phyloP scores from a whole-genome alignment of 306 rosid species.

The Cicer bijugum region DNA sequence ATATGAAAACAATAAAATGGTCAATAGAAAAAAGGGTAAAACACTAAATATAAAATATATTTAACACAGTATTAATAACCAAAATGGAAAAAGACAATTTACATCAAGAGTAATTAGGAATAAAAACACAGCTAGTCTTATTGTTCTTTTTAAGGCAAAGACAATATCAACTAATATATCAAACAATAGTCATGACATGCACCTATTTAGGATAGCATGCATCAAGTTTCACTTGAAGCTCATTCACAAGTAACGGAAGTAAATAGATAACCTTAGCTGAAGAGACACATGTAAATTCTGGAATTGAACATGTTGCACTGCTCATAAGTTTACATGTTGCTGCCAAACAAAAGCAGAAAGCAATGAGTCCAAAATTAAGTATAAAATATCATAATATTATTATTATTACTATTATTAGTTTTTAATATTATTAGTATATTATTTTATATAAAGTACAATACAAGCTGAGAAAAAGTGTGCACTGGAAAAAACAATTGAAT shows the following conservation, averaged over 20 bases:
- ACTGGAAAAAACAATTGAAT: background rate
- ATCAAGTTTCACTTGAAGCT: slow-evolving; percentile 17
- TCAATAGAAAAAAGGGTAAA: slow-evolving; percentile 6
- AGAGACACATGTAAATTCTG: slow-evolving; percentile 93
- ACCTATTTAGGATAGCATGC: slow-evolving; percentile 9
- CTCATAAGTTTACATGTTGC: slow-evolving; percentile 90
- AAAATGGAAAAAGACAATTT: slow-evolving; percentile 8
- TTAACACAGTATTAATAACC: background rate
- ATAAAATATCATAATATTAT: slow-evolving; percentile 12
- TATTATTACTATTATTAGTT: background rate
- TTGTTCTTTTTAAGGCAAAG: slow-evolving; percentile 21
- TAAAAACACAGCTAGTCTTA: background rate
- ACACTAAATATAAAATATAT: slow-evolving; percentile 29
- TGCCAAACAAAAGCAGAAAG: slow-evolving; percentile 51
- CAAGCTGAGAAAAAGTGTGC: slow-evolving; percentile 32
- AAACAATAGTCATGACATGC: slow-evolving; percentile 28
- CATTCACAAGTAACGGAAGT: slow-evolving; percentile 40
- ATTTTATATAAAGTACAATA: background rate
- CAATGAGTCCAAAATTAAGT: slow-evolving; percentile 39
- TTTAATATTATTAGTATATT: background rate
- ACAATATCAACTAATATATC: background rate
- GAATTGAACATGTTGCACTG: slow-evolving; percentile 76
- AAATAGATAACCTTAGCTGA: slow-evolving; percentile 77
- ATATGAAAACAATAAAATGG: slow-evolving; percentile 20
- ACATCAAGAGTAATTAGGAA: slow-evolving; percentile 19